phyloP scores from a whole-genome alignment of 768 basidiomycete species.

The Pulveroboletus sp. region DNA sequence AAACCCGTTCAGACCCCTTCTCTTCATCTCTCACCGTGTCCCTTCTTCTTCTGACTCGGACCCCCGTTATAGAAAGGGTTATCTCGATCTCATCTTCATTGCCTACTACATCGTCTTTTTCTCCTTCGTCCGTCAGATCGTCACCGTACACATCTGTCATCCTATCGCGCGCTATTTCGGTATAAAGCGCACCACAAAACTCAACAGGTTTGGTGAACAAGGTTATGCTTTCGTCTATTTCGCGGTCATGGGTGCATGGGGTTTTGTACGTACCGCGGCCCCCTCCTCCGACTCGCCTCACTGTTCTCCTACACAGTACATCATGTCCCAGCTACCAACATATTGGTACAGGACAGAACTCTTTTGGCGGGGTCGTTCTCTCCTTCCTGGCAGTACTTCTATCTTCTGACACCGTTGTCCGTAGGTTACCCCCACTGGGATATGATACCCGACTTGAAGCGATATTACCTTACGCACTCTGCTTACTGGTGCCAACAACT shows the following conservation, averaged over 20 bases:
- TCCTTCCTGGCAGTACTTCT: background rate
- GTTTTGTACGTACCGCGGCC: slow-evolving; percentile 52
- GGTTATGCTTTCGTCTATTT: slow-evolving; percentile 86
- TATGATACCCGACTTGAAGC: slow-evolving; percentile 80
- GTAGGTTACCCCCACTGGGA: slow-evolving; percentile 86
- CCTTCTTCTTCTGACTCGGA: slow-evolving; percentile 47
- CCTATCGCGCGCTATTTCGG: slow-evolving; percentile 71
- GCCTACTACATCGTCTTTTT: slow-evolving; percentile 83
- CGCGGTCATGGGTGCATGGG: slow-evolving; percentile 61
- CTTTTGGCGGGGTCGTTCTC: slow-evolving; percentile 73
- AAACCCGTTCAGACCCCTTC: slow-evolving; percentile 72
- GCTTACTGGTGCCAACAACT: slow-evolving; percentile 96
- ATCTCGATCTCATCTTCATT: slow-evolving; percentile 73
- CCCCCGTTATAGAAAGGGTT: slow-evolving; percentile 67
- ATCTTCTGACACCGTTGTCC: background rate
- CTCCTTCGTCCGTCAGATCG: slow-evolving; percentile 77
- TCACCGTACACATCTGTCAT: slow-evolving; percentile 59
- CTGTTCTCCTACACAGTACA: slow-evolving; percentile 42
- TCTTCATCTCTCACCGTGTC: slow-evolving; percentile 68
- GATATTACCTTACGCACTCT: slow-evolving; percentile 90
- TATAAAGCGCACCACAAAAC: slow-evolving; percentile 58
- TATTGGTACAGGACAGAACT: slow-evolving; percentile 81
- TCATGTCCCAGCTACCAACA: slow-evolving; percentile 79
- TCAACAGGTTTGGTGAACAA: slow-evolving; percentile 88
- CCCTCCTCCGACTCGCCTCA: background rate